Percentiles rank a stretch among this genome's conserved stretches.
phyloP scores from a whole-genome alignment of 2,329 filamentous ascomycete species.

The Diaporthe ampelina region DNA sequence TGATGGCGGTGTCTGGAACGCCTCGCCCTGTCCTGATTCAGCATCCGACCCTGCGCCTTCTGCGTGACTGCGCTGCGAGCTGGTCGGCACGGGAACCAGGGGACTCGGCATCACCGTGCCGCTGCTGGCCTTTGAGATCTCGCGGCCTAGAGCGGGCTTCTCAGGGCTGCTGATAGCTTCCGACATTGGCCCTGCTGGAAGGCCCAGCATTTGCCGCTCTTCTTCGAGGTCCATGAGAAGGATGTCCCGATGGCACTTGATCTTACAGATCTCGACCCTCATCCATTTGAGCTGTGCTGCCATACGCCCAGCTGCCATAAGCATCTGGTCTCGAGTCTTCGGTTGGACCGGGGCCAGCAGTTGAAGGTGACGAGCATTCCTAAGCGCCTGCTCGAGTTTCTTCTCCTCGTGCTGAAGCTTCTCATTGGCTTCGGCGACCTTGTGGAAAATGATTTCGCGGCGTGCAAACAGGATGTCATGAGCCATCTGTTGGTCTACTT shows the following conservation, averaged over 20 bases:
- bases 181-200: conserved; percentile 46
- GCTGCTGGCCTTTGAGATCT: conserved; percentile 53
- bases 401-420: conserved; percentile 80
- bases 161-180: conserved; percentile 43
- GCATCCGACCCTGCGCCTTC: conserved; percentile 49
- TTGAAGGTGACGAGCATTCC: conserved; percentile 91
- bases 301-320: conserved; percentile 87
- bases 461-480: conserved; percentile 88
- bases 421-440: conserved; percentile 86
- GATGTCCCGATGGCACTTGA: conserved; percentile 92
- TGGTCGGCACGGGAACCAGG: conserved; percentile 51
- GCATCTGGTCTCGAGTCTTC: conserved; percentile 88
- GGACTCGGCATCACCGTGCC: conserved; percentile 52
- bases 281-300: conserved; percentile 93
- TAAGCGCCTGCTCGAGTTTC: conserved; percentile 84
- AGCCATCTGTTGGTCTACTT: conserved; percentile 84
- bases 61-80: conserved; percentile 51
- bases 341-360: conserved; percentile 90
- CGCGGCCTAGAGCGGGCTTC: conserved; percentile 45
- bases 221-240: conserved; percentile 88
- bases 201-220: conserved; percentile 66
- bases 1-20: conserved; percentile 64
- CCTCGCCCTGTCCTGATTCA: conserved; percentile 58
- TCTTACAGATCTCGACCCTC: conserved; percentile 92
- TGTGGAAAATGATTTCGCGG: conserved; percentile 84